Base-by-base conservation (phyloP, 805 yeast species). In the Torulaspora microellipsoides region DNA sequence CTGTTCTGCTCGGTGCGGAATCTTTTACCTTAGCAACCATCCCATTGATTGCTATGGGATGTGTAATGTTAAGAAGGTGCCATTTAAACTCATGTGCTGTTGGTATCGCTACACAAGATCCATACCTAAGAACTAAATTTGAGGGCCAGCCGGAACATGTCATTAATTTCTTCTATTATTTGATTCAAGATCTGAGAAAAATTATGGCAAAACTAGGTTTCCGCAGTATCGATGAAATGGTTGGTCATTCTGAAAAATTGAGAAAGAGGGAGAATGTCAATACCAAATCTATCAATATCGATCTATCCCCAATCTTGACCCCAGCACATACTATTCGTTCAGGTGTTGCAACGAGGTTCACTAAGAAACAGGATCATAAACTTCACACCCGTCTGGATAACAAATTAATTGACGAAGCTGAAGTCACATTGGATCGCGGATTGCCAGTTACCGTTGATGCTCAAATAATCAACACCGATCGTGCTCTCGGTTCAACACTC, bases 81-180 rank as follows among this genome's bases (percentile, higher is more conserved):
- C 98, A 91, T 66, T 72, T 86, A 47, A 86, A 87, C 71, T 80
- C 95, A 31, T 91, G 99, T 69, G 96, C 99, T 25, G 99, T 91
- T 38, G 99, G 99, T 70, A 86, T 91, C 71, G 99, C 99, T 36
- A 91, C 99, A 27, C 99, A 93, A 69, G 98, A 91, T 66, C 97
- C 97, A 14, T 87, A 81, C 54, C 76, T 91, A 55, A 80, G 99
- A 70, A 79, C 79, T 69, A 93, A 91, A 69, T 91, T 91, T 70
- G 75, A 78, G 59, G 99, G 99, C 62, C 90, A 96, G 39, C 99
- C 99, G 40, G 99, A 91, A 71, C 97, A 91, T 63, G 98, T 91
- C 46, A 90, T 91, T 69, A 91, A 91, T 76, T 93, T 91, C 76
- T 93, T 93, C 77, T 91, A 84, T 74, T 93, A 90, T 70, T 75